Evolutionary conservation across 1,284 basidiomycete genomes (phyloP), one percentile per base, ranked within the genome.

Genomic region (Cutaneotrichosporon cyanovorans): DNA sequence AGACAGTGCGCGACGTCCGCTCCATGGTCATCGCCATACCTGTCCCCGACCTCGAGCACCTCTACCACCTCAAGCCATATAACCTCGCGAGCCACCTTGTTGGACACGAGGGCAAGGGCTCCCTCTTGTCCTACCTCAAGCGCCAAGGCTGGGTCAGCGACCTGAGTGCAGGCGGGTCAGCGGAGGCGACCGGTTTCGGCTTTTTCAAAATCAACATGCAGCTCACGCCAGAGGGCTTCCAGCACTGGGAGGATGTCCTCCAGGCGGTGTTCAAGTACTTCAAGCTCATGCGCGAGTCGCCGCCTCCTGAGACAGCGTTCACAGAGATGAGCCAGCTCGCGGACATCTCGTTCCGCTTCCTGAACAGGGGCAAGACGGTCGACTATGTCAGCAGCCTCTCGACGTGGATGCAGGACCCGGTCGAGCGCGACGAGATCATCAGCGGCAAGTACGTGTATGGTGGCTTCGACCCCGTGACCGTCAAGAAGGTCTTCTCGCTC

Each of bases 51-150:
- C 84, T 95, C 63, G 75, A 80, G 5, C 81, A 84, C 1, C 74
- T 82, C 38, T 95, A 86, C 80, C 77, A 80, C 31, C 76, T 83
- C 63, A 91, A 91, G 74, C 93, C 95, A 2, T 81, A 77, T 3
- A 74, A 80, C 53, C 86, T 91, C 67, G 65, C 98, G 16, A 78
- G 82, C 2, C 89, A 96, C 69, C 84, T 95, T 63, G 73, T 96
- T 40, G 95, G 95, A 0, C 93, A 99, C 68, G 96, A 99, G 73
- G 96, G 95, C 4, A 82, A 85, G 32, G 95, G 95, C 1, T 96
- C 91, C 1, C 74, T 98, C 35, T 79, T 92, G 57, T 89, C 89
- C 1, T 89, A 91, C 68, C 76, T 99, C 53, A 98, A 97, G 75
- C 76, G 79, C 57, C 84, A 86, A 63, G 90, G 92, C 5, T 97